A percentile compares a stretch with the other conserved stretches of the same genome.
These are phyloP conservation scores for Neonectria sp. DNA, from an alignment of 2,329 filamentous ascomycete genomes.

Conservation along the genomic window DNA sequence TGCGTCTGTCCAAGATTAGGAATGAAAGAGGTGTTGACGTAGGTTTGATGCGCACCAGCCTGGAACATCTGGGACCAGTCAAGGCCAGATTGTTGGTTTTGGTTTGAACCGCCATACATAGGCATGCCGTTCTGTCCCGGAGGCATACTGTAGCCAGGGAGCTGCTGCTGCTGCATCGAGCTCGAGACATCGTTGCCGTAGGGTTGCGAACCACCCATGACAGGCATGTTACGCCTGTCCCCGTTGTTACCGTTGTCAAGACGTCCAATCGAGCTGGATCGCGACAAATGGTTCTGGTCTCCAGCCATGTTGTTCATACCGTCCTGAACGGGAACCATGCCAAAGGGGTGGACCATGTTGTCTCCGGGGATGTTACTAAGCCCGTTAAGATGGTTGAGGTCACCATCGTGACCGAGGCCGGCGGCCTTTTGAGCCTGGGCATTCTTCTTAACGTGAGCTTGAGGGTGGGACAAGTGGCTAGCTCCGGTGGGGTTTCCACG, in stretches of 20 bases:
- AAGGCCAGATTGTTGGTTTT: conserved; percentile 74
- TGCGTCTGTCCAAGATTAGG: conserved; percentile 79
- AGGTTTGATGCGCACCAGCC: conserved; percentile 77
- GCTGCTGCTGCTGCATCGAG: conserved; percentile 76
- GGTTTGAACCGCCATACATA: conserved; percentile 73
- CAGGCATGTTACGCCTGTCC: conserved; percentile 72
- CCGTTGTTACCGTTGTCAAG: conserved; percentile 69
- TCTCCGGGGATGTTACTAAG: conserved; percentile 72
- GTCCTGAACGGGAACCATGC: conserved; percentile 70
- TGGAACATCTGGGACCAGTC: conserved; percentile 88
- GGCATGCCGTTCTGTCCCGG: conserved; percentile 75
- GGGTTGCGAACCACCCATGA: conserved; percentile 67
- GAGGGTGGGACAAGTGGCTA: conserved; percentile 93
- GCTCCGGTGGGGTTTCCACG: conserved; percentile 96
- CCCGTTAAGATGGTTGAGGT: conserved; percentile 73
- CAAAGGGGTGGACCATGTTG: conserved; percentile 71
- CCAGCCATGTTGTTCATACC: conserved; percentile 72
- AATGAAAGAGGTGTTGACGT: conserved; percentile 73
- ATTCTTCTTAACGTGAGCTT: conserved; percentile 88
- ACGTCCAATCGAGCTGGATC: conserved; percentile 73
- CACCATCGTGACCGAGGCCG: conserved; percentile 67
- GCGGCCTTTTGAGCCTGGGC: conserved; percentile 71
- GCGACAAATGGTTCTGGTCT: conserved; percentile 74
- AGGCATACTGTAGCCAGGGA: conserved; percentile 76
- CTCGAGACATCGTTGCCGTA: conserved; percentile 72